A percentile compares a stretch with the other conserved stretches of the same genome.
Evolutionary conservation across 768 basidiomycete species (phyloP).

Genomic region (Russula dissimulans): DNA sequence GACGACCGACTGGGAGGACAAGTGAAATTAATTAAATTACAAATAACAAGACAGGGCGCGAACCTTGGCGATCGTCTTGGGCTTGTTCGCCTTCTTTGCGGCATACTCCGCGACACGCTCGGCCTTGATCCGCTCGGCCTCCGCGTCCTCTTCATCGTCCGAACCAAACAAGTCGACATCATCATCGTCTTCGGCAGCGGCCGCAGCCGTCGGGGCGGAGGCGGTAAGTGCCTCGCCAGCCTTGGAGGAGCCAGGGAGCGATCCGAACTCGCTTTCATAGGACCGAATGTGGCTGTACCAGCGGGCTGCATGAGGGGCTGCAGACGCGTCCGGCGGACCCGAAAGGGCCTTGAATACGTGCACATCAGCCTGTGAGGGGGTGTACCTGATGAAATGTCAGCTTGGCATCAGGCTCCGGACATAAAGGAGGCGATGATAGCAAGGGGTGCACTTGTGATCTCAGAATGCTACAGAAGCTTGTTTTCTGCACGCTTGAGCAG

Average conservation of each 20-base stretch:
- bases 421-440: neutral
- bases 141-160: conserved; percentile 38
- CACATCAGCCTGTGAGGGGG: conserved; percentile 91
- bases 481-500: conserved; percentile 67
- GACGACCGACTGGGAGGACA: conserved; percentile 73
- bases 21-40: conserved; percentile 4
- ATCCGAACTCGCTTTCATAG: conserved; percentile 65
- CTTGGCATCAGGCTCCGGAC: neutral
- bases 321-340: conserved; percentile 52
- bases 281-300: conserved; percentile 96
- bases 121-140: conserved; percentile 56
- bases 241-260: conserved; percentile 77
- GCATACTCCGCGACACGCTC: conserved; percentile 92
- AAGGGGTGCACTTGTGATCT: conserved; percentile 24
- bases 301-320: conserved; percentile 66
- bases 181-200: conserved; percentile 32
- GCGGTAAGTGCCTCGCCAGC: conserved; percentile 65
- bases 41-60: conserved; percentile 16
- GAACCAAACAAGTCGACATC: conserved; percentile 76
- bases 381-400: conserved; percentile 46
- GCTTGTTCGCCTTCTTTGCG: conserved; percentile 86
- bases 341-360: conserved; percentile 77
- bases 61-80: conserved; percentile 84
- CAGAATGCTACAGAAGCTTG: conserved; percentile 62
- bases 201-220: conserved; percentile 29